A percentile compares a stretch with the other conserved stretches of the same genome.
Conservation (phyloP, 1,284 basidiomycete species). For the Naganishia sp. region DNA sequence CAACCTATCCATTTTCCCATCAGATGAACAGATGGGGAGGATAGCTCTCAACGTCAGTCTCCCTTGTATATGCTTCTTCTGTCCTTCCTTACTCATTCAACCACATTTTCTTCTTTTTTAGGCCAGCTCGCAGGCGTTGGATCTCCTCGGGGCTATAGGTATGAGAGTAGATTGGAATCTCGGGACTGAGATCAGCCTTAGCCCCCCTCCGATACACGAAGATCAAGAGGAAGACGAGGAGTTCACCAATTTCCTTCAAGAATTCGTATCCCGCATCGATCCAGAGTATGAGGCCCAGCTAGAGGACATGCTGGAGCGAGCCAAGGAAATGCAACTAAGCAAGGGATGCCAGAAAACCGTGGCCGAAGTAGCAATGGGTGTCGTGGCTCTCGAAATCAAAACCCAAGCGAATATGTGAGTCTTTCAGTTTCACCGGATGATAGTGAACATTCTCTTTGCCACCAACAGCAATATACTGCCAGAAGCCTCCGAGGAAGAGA, state of each 20-base stretch:
- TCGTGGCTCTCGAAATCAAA: neutral
- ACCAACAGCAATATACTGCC: too few relatives aligned
- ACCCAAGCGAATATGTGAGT: neutral
- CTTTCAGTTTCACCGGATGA: too few relatives aligned
- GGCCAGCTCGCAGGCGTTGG: neutral
- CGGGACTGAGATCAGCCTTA: neutral
- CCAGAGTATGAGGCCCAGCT: neutral
- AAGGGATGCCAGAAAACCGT: neutral
- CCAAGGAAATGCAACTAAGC: neutral
- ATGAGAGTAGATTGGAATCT: neutral
- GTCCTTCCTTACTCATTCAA: neutral
- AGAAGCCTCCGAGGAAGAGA: too few relatives aligned
- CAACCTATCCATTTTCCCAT: neutral
- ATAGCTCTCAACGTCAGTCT: neutral
- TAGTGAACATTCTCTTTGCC: too few relatives aligned
- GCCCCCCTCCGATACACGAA: neutral
- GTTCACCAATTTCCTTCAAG: neutral
- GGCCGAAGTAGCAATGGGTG: neutral
- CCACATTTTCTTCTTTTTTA: neutral
- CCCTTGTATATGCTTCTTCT: neutral
- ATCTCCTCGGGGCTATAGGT: neutral
- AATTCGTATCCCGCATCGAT: neutral
- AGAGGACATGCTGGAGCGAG: neutral
- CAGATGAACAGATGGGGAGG: neutral
- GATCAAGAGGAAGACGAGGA: neutral